Base-by-base conservation (phyloP, 371 early-diverging fungal species). In the Lichtheimia hyalospora region DNA sequence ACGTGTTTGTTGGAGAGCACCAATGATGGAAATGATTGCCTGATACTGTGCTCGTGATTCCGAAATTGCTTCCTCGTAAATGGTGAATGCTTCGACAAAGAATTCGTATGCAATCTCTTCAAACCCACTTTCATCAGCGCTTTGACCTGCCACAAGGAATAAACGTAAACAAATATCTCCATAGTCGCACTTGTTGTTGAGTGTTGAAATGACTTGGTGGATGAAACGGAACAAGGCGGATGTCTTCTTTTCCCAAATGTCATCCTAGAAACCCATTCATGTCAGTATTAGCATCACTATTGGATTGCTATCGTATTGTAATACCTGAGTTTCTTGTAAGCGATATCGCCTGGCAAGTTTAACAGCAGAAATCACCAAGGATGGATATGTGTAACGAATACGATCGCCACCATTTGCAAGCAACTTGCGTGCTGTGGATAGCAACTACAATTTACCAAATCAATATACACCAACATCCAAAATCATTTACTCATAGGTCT, bases 81-180 rank as follows among this genome's bases (percentile, higher is more conserved):
- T 84, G 2, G 91, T 90, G 58, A 97, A 90, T 20, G 97, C 96
- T 77, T 96, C 91, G 10, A 94, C 92, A 72, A 94, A 89, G 76
- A 96, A 94, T 64, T 96, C 96, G 72, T 96, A 95, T 3, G 89
- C 86, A 14, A 91, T 81, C 59, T 95, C 94, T 64, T 96, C 95
- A 64, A 92, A 84, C 0, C 90, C 88, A 28, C 82, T 81, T 66
- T 90, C 89, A 60, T 90, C 91, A 10, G 95, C 93, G 21, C 85
- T 84, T 62, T 92, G 89, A 0, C 92, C 96, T 0, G 93, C 91
- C 63, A 90, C 64, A 54, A 96, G 67, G 67, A 89, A 92, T 54
- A 94, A 75, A 20, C 92, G 86, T 41, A 96, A 73, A 13, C 89
- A 86, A 44, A 89, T 69, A 49, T 92, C 91, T 13, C 88, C 84